A percentile compares a stretch with the other conserved stretches of the same genome.
Conservation (phyloP, 2,329 filamentous ascomycete genomes). For the Exophiala oligosperma region DNA sequence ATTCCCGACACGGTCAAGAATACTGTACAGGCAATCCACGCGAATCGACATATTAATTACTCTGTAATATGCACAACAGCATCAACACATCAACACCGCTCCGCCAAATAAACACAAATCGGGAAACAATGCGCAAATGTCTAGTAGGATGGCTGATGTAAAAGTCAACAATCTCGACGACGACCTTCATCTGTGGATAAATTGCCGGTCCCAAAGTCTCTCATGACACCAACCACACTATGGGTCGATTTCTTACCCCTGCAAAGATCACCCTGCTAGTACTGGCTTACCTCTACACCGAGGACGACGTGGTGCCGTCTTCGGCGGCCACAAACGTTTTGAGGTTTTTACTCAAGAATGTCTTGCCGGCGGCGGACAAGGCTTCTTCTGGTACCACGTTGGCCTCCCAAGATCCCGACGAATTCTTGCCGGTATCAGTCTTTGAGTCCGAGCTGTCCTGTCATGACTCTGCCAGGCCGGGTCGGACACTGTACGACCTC, state of each 20-base stretch:
- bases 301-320: conserved; percentile 66
- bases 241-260: conserved; percentile 84
- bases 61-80: not conserved
- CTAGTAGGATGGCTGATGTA: no score
- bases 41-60: no score
- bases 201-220: not conserved
- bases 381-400: conserved; percentile 31
- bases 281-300: conserved; percentile 78
- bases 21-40: no score
- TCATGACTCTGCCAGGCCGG: conserved; percentile 60
- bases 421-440: conserved; percentile 38
- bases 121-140: not conserved
- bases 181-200: not conserved
- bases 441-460: conserved; percentile 49
- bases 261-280: conserved; percentile 81
- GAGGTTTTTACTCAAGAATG: conserved; percentile 73
- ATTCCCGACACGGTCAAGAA: no score
- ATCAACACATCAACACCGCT: not conserved
- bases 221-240: conserved; percentile 37
- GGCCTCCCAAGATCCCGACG: conserved; percentile 17
- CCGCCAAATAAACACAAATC: not conserved
- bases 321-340: conserved; percentile 73
- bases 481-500: conserved; percentile 81
- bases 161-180: no score
- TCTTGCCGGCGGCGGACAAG: conserved; percentile 52